A percentile compares a stretch with the other conserved stretches of the same genome.
Conservation (phyloP, 495 filamentous ascomycete species). For the Ascodesmis nigricans region DNA sequence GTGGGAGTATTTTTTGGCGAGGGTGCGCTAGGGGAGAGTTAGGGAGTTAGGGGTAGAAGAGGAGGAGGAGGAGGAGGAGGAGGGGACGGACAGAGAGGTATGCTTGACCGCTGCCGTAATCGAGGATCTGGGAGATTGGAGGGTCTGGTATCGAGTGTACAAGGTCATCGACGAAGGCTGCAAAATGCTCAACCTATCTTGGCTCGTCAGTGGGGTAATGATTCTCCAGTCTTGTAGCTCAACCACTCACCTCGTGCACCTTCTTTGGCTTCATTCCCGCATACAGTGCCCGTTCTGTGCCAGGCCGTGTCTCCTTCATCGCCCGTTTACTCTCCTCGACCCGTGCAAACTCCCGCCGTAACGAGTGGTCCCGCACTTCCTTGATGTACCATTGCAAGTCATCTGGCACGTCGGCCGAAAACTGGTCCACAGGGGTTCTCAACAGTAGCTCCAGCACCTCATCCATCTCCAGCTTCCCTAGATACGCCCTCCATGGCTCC, state of each 20-base stretch:
- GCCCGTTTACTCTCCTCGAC: conserved; percentile 1
- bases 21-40: too few species aligned
- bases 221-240: conserved; percentile 27
- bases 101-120: conserved; percentile 91
- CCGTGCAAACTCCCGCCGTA: conserved; percentile 37
- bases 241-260: conserved; percentile 65
- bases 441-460: conserved; percentile 58
- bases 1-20: conserved; percentile 71
- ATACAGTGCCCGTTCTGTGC: conserved; percentile 27
- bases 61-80: too few species aligned
- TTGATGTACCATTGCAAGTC: conserved; percentile 51
- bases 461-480: conserved; percentile 44
- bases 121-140: conserved; percentile 65
- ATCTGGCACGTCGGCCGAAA: conserved; percentile 30
- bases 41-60: too few species aligned
- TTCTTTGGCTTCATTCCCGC: conserved; percentile 95
- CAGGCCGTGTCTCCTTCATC: conserved; percentile 6
- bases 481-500: conserved; percentile 56
- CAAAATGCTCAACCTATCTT: conserved; percentile 26
- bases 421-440: conserved; percentile 39
- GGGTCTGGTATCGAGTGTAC: conserved; percentile 28
- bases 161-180: conserved; percentile 28
- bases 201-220: conserved; percentile 8
- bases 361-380: conserved; percentile 45
- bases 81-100: too few species aligned